Base-by-base conservation (phyloP, 768 basidiomycete species). In the Hemileccinum rubropunctum region DNA sequence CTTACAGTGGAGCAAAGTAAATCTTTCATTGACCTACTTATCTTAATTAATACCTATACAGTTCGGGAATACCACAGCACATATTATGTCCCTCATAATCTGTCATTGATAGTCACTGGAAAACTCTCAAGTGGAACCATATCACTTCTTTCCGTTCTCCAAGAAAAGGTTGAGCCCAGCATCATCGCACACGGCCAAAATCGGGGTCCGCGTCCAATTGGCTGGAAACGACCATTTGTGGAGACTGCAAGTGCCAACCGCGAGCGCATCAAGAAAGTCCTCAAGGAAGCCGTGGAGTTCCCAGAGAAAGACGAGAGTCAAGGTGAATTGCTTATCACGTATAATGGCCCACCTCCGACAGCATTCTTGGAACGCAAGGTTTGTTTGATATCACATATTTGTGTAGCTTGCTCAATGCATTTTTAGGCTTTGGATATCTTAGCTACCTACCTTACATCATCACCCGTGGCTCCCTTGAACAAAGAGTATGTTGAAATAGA, bases 291-390 rank as follows among this genome's bases (percentile, higher is more conserved):
- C 0, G 83, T 98, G 15, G 91, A 95, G 61, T 99, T 99, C 62
- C 95, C 97, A 11, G 97, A 98, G 71, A 84, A 91, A 67, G 95
- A 98, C 60, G 95, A 98, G 73, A 89, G 88, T 74, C 81, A 92
- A 60, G 95, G 97, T 32, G 94, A 98, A 72, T 62, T 98, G 7
- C 70, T 79, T 17, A 77, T 98, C 42, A 78, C 73, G 32, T 94
- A 84, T 69, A 73, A 87, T 51, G 95, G 95, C 4, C 90, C 91
- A n/a, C 63, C 82, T 33, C 80, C 80, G 13, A 80, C 79, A 51
- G 77, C 82, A 48, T 89, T 84, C 61, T 63, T 95, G 46, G 83
- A 88, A 61, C 76, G 83, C 48, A 85, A 85, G 76, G 88, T 84
- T 26, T 36, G 67, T 48, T 37, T 42, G 3, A 27, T 45, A 35